Base-by-base conservation (phyloP, 768 basidiomycete genomes). In the Chalciporus chontae region DNA sequence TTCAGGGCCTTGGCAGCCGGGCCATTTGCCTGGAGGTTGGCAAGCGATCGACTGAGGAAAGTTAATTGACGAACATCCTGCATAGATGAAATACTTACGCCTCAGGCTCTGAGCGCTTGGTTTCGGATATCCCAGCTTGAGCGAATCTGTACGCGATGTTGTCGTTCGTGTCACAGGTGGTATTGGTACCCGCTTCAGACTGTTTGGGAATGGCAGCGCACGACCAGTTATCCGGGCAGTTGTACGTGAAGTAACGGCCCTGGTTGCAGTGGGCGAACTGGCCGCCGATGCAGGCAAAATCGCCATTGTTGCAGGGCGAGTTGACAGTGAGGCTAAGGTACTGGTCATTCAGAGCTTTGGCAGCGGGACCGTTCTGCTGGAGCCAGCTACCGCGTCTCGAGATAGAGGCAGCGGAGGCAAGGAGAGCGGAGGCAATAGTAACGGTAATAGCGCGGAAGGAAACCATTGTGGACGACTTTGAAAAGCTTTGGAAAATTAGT, bases 161-260 rank as follows among this genome's bases (percentile, higher is more conserved):
- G 6, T 55, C 56, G 6, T 46, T 49, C 14, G 52, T 40, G 24
- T 51, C 52, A 23, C 61, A 63, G 15, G 54, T 58, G 11, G 62
- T 63, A 31, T 39, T 52, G 7, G 62, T 63, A 2, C 58, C 59
- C 1, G 31, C 19, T 4, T 19, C 27, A 52, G 41, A 53, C 36
- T 61, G 52, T n/a, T 63, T 56, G 26, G 61, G 62, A 48, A 63
- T 49, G 26, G 61, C 62, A 14, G 62, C 59, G 44, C 61, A 63
- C 1, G 52, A 34, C 54, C 54, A 58, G 42, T 44, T 36, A 0
- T 38, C 37, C 5, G 54, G 46, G 37, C 61, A 63, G 19, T 43
- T 14, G 43, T 50, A 51, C 1, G 51, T 51, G 23, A 50, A 21
- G 47, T 58, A 63, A 13, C 36, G 43, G 26, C 52, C 27, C 21